phyloP scores from a whole-genome alignment of 2,329 filamentous ascomycete species.

The Nectriaceae sp. region DNA sequence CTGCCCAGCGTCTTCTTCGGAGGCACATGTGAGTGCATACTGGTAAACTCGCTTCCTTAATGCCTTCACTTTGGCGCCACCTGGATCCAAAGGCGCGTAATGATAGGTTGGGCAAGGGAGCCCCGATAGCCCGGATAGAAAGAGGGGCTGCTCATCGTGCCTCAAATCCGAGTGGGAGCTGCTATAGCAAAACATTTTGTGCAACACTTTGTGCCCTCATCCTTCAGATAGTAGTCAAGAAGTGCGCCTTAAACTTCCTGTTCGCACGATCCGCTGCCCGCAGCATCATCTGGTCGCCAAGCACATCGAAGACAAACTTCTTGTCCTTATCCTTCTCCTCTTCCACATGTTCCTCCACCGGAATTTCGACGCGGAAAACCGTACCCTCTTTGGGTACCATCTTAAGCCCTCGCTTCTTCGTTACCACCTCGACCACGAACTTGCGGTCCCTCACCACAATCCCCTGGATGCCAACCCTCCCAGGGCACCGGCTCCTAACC shows the following conservation, averaged over 20 bases:
- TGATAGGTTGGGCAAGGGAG: too few relatives aligned
- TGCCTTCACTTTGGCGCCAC: too few relatives aligned
- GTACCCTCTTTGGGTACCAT: conserved; percentile 88
- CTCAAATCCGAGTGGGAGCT: too few relatives aligned
- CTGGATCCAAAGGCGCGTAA: too few relatives aligned
- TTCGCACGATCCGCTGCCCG: conserved; percentile 83
- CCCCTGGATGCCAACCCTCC: conserved; percentile 79
- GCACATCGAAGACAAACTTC: conserved; percentile 75
- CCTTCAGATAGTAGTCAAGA: conserved; percentile 43
- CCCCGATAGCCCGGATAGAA: too few relatives aligned
- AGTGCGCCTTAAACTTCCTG: conserved; percentile 88
- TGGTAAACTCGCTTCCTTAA: too few relatives aligned
- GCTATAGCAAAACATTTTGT: too few relatives aligned
- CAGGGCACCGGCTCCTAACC: conserved; percentile 76
- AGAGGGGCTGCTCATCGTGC: too few relatives aligned
- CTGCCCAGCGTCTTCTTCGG: too few relatives aligned
- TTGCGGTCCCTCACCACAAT: conserved; percentile 89
- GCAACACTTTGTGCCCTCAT: too few relatives aligned
- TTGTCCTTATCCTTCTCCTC: conserved; percentile 21
- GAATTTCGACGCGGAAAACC: conserved; percentile 76
- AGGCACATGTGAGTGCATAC: too few relatives aligned
- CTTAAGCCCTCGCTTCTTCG: conserved; percentile 69
- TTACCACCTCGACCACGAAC: conserved; percentile 84
- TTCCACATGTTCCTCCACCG: conserved; percentile 31
- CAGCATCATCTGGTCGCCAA: conserved; percentile 84